Percentiles rank a stretch among this genome's conserved stretches.
Conservation (phyloP, 1,284 basidiomycete species). For the Coniferiporia weirii region DNA sequence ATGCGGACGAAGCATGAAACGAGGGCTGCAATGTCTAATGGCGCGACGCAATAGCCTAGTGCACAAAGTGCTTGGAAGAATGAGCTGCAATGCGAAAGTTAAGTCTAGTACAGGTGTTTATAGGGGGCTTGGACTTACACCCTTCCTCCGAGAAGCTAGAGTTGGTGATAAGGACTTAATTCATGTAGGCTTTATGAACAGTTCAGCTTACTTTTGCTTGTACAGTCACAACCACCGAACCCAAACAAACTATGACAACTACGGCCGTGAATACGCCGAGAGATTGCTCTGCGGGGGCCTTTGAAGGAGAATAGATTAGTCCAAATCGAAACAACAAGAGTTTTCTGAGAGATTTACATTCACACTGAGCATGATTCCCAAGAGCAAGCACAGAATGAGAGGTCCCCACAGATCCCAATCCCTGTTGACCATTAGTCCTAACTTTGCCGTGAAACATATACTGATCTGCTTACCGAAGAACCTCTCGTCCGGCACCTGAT, state of each 20-base stretch:
- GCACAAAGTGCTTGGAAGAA: conserved; percentile 95
- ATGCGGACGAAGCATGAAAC: conserved; percentile 81
- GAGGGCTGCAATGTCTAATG: conserved; percentile 83
- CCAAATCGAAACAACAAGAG: neutral
- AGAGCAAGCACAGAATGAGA: conserved; percentile 75
- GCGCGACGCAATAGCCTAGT: conserved; percentile 88
- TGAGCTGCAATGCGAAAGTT: conserved; percentile 48
- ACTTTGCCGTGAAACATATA: neutral
- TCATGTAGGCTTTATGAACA: neutral
- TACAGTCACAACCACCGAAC: conserved; percentile 84
- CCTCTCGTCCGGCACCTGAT: conserved; percentile 66
- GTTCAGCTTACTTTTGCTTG: conserved; percentile 70
- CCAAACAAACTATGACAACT: conserved; percentile 85
- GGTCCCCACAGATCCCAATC: conserved; percentile 99
- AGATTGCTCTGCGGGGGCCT: conserved; percentile 82
- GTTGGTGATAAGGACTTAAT: neutral
- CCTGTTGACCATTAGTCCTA: conserved; percentile 34
- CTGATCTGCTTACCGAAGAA: conserved; percentile 53
- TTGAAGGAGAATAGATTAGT: conserved; percentile 16
- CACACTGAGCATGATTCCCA: conserved; percentile 85
- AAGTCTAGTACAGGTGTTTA: neutral
- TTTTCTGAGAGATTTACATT: conserved; percentile 52
- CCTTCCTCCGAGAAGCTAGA: conserved; percentile 83
- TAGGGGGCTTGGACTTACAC: conserved; percentile 52
- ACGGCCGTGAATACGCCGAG: conserved; percentile 90